Conservation (phyloP, 1,284 basidiomycete genomes). For the Ceratobasidium sp. region DNA sequence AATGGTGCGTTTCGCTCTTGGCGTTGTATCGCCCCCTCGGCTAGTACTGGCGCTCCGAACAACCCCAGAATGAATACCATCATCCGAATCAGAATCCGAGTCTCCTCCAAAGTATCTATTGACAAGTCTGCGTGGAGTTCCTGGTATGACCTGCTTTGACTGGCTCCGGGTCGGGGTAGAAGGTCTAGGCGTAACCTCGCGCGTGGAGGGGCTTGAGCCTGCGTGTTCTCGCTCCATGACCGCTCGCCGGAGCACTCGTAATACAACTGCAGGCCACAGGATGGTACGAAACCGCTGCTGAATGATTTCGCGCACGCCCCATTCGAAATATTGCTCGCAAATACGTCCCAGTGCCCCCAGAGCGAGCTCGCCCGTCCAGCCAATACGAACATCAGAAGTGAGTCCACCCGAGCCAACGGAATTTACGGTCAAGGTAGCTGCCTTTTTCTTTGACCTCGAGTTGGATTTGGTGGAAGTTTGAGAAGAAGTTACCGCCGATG, state of each 20-base stretch:
- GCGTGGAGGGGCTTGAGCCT: background rate
- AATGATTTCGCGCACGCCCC: slow-evolving; percentile 81
- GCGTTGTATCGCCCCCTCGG: slow-evolving; percentile 46
- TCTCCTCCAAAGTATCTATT: slow-evolving; percentile 47
- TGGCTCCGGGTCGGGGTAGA: slow-evolving; percentile 54
- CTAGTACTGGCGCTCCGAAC: background rate
- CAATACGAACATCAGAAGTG: slow-evolving; percentile 35
- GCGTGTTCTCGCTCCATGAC: slow-evolving; percentile 54
- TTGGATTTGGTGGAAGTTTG: slow-evolving; percentile 26
- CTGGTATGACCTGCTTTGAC: slow-evolving; percentile 28
- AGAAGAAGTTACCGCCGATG: slow-evolving; percentile 24
- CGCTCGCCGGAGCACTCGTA: slow-evolving; percentile 67
- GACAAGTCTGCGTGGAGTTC: slow-evolving; percentile 48
- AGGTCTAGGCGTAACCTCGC: slow-evolving; percentile 19
- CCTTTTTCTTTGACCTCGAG: slow-evolving; percentile 17
- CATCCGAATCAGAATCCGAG: slow-evolving; percentile 25
- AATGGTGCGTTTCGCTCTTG: slow-evolving; percentile 62
- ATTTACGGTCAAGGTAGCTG: slow-evolving; percentile 5
- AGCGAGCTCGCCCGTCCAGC: slow-evolving; percentile 63
- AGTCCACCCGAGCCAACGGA: slow-evolving; percentile 29
- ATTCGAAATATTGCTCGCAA: slow-evolving; percentile 88
- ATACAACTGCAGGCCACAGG: slow-evolving; percentile 71
- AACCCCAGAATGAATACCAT: background rate
- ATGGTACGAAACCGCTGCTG: slow-evolving; percentile 78
- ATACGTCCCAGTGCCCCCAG: slow-evolving; percentile 72